Conservation (phyloP, 2,329 filamentous ascomycete genomes). For the Trichoderma endophyticum region DNA sequence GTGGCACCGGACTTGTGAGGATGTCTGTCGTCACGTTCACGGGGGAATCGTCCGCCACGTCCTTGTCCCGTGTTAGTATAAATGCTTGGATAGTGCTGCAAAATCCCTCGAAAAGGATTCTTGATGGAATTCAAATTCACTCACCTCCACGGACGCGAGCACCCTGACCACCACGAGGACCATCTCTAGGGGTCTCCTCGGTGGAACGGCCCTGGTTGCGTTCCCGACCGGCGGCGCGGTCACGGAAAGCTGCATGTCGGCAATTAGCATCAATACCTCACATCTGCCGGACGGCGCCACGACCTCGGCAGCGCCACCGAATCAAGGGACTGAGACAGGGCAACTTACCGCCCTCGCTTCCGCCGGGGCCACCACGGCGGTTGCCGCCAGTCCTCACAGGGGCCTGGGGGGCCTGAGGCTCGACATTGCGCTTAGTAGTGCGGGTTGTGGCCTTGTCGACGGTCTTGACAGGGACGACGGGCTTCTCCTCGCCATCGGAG, state of each 20-base stretch:
- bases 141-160: conserved; percentile 61
- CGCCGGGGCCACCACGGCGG: conserved; percentile 57
- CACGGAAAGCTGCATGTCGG: conserved; percentile 70
- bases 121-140: conserved; percentile 21
- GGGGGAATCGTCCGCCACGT: conserved; percentile 52
- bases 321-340: not conserved
- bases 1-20: conserved; percentile 40
- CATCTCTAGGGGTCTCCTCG: conserved; percentile 60
- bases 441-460: conserved; percentile 79
- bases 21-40: conserved; percentile 57
- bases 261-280: conserved; percentile 8
- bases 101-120: not conserved
- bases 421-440: conserved; percentile 79
- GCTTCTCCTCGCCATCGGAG: conserved; percentile 62
- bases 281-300: not conserved
- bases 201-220: conserved; percentile 79
- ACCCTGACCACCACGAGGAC: conserved; percentile 60
- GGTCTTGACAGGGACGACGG: conserved; percentile 80
- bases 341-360: conserved; percentile 81
- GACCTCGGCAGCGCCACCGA: not conserved
- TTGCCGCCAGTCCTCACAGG: conserved; percentile 48
- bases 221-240: conserved; percentile 75
- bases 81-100: not conserved
- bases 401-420: conserved; percentile 66
- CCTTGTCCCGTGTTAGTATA: conserved; percentile 35